Evolutionary conservation across 768 basidiomycete genomes (phyloP), one percentile per base, ranked within the genome.

Genomic region (Podaxis pistillaris): DNA sequence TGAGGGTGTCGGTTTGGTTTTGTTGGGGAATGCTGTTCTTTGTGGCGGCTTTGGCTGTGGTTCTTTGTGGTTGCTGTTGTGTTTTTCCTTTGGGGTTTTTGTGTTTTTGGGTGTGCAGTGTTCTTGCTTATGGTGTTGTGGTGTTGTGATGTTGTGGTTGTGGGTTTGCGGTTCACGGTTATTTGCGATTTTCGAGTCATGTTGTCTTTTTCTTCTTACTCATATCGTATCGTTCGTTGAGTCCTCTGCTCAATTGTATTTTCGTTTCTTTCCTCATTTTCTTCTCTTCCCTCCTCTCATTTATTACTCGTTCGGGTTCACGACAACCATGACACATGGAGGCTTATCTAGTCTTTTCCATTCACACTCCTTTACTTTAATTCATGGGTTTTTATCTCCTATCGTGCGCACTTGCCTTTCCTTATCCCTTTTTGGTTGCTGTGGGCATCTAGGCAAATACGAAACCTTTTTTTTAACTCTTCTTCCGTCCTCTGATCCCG

Each of bases 11-110:
- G 41, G 41, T 30, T 30, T 30, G 28, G 28, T 30, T 30, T 30
- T 30, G 28, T 33, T 33, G 33, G 33, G 33, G 33, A 33, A 33
- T 33, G 33, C 9, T 33, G 9, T 33, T 33, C 33, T 33, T 33
- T 33, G 33, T 33, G 33, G 8, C 33, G 33, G 9, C 33, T 33
- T 33, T 9, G 33, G 33, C 9, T 33, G 44, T 46, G 44, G n/a
- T 46, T 19, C 44, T 33, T 33, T 33, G 33, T 33, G 33, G 44
- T 92, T 75, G 76, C 90, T 67, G 82, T 93, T 72, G 93, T 93
- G 92, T 93, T 84, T 91, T 64, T 7, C 33, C 13, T 9, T 13
- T 3, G n/a, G 15, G 59, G 1, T 17, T 17, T 50, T 49, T 13
- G 58, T 50, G 38, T n/a, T 37, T 26, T 40, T 36, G 58, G 19